Evolutionary conservation across 805 yeast genomes (phyloP).

Genomic region (Ogataea nakhonphanomensis): DNA sequence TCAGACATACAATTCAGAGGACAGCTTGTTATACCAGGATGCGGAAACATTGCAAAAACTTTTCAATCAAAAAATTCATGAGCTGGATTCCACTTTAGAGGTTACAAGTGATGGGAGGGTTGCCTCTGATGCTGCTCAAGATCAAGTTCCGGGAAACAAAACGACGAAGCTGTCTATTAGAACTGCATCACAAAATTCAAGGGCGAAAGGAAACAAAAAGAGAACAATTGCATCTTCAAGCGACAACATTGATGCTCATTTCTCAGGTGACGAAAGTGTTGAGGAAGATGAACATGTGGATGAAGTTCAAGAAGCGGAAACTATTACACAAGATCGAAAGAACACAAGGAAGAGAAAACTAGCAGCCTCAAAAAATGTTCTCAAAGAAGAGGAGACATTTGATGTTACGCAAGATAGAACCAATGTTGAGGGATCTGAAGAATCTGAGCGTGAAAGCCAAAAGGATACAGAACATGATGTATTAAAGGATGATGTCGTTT

Average conservation of each 20-base stretch:
- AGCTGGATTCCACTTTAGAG: slow-evolving; percentile 20
- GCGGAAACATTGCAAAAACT: slow-evolving; percentile 56
- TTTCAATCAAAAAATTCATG: slow-evolving; percentile 42
- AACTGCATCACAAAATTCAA: background rate
- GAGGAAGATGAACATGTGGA: slow-evolving; percentile 9
- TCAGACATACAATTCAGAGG: slow-evolving; percentile 68
- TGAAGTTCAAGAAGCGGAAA: slow-evolving; percentile 2
- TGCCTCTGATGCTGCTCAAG: slow-evolving; percentile 1
- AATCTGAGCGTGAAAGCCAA: background rate
- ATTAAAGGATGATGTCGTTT: too few species aligned
- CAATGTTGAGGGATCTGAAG: background rate
- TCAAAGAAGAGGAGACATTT: slow-evolving; percentile 1
- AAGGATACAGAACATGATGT: background rate
- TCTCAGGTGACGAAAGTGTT: slow-evolving; percentile 4
- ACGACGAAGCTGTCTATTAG: too few species aligned
- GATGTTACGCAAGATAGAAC: background rate
- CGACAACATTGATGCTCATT: too few species aligned
- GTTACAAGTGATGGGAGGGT: too few species aligned
- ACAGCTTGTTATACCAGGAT: slow-evolving; percentile 68
- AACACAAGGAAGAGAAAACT: slow-evolving; percentile 8
- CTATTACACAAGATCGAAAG: background rate
- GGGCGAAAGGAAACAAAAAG: slow-evolving; percentile 7
- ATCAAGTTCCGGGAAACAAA: slow-evolving; percentile 4
- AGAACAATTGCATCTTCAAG: background rate
- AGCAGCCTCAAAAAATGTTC: slow-evolving; percentile 1